phyloP scores from a whole-genome alignment of 1,139 yeast species.

The Candida albicans region DNA sequence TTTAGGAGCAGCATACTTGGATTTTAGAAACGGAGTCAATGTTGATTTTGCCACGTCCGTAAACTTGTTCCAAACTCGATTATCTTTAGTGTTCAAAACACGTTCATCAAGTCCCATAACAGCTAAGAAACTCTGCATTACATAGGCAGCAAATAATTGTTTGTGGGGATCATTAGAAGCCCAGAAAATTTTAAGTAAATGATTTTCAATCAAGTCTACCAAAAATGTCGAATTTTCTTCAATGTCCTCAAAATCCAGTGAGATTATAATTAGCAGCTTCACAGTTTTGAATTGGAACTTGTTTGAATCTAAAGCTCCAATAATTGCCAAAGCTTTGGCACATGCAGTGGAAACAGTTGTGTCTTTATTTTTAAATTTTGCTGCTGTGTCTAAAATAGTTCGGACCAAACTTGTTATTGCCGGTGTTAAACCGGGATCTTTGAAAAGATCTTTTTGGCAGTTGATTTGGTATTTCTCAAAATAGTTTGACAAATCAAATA shows the following conservation, averaged over 20 bases:
- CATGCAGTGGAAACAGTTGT: slow-evolving; percentile 56
- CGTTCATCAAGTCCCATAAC: slow-evolving; percentile 55
- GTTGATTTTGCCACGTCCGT: slow-evolving; percentile 72
- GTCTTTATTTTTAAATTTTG: slow-evolving; percentile 52
- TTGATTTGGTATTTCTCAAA: slow-evolving; percentile 48
- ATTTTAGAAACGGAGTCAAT: slow-evolving; percentile 69
- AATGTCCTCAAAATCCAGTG: slow-evolving; percentile 62
- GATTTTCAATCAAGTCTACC: slow-evolving; percentile 62
- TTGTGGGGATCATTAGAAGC: slow-evolving; percentile 86
- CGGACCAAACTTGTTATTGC: slow-evolving; percentile 49
- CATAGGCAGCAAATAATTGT: slow-evolving; percentile 82
- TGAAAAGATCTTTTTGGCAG: slow-evolving; percentile 42
- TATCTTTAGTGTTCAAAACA: slow-evolving; percentile 24
- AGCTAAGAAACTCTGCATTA: slow-evolving; percentile 83
- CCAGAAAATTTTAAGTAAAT: slow-evolving; percentile 79
- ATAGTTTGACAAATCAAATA: slow-evolving; percentile 62
- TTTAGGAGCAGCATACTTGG: slow-evolving; percentile 60
- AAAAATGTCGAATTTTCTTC: slow-evolving; percentile 66
- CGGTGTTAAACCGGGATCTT: slow-evolving; percentile 30
- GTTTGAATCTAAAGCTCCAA: slow-evolving; percentile 79
- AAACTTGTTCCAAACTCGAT: slow-evolving; percentile 56
- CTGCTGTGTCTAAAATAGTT: slow-evolving; percentile 58
- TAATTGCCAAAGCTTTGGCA: slow-evolving; percentile 67
- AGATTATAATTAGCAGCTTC: slow-evolving; percentile 46
- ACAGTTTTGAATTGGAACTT: slow-evolving; percentile 52